Conservation (phyloP, 768 basidiomycete species). For the Melanogaster broomeanus region DNA sequence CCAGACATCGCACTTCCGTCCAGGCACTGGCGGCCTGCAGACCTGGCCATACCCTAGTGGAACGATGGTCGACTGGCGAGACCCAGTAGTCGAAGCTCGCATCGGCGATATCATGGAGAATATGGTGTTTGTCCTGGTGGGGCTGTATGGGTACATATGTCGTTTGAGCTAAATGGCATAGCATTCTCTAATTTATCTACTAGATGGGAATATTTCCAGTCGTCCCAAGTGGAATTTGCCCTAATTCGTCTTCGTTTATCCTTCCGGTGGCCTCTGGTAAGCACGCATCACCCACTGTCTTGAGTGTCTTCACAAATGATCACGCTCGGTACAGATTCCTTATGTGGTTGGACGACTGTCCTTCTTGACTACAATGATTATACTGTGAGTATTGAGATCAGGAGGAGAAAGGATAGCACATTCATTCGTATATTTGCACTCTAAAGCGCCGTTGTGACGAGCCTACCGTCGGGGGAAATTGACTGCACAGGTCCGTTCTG, state of each 20-base stretch:
- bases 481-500: conserved; percentile 22
- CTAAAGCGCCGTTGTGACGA: conserved; percentile 4
- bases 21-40: too few species aligned
- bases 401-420: not conserved
- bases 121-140: conserved; percentile 12
- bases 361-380: conserved; percentile 13
- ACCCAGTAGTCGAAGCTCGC: conserved; percentile 5
- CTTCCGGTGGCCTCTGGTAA: conserved; percentile 29
- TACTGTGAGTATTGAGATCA: conserved; percentile 13
- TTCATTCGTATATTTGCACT: not conserved
- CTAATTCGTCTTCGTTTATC: conserved; percentile 17
- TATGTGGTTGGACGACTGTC: conserved; percentile 24
- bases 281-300: not conserved
- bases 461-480: not conserved
- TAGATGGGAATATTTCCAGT: conserved; percentile 28
- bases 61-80: conserved; percentile 17
- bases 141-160: conserved; percentile 17
- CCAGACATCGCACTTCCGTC: too few species aligned
- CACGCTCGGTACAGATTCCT: conserved; percentile 15
- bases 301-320: not conserved
- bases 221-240: conserved; percentile 20
- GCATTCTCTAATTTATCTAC: not conserved
- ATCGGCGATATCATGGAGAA: conserved; percentile 1
- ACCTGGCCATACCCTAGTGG: too few species aligned
- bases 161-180: not conserved